Conservation (phyloP, 495 filamentous ascomycete species). For the Penicillium tannophilum region DNA sequence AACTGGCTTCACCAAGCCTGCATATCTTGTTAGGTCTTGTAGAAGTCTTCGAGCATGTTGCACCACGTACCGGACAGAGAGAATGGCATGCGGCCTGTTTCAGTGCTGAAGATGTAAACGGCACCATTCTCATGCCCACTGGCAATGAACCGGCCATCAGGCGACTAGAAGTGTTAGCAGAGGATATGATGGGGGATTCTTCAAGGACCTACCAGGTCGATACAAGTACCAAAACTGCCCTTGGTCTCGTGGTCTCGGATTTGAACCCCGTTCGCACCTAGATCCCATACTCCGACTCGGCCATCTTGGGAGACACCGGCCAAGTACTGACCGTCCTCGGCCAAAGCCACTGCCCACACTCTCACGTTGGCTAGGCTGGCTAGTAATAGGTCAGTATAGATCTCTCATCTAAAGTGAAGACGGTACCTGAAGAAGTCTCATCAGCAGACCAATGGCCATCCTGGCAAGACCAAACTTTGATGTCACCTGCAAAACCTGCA, state of each 20-base stretch:
- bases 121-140: slow-evolving; percentile 91
- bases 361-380: slow-evolving; percentile 47
- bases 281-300: slow-evolving; percentile 85
- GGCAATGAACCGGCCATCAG: slow-evolving; percentile 82
- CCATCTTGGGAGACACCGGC: slow-evolving; percentile 83
- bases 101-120: slow-evolving; percentile 94
- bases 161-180: slow-evolving; percentile 47
- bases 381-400: slow-evolving; percentile 14
- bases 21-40: slow-evolving; percentile 7
- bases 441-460: slow-evolving; percentile 58
- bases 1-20: slow-evolving; percentile 83
- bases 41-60: background rate
- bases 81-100: slow-evolving; percentile 81
- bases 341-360: slow-evolving; percentile 85
- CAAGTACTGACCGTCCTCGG: slow-evolving; percentile 76
- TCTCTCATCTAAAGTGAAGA: slow-evolving; percentile 8
- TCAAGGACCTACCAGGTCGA: slow-evolving; percentile 66
- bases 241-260: slow-evolving; percentile 89
- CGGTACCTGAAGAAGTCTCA: slow-evolving; percentile 46
- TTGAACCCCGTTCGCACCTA: slow-evolving; percentile 52
- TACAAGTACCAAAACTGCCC: slow-evolving; percentile 81
- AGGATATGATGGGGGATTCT: background rate
- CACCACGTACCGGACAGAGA: slow-evolving; percentile 71
- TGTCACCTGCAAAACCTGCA: slow-evolving; percentile 84
- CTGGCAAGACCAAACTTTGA: slow-evolving; percentile 72